Percentiles rank a stretch among this genome's conserved stretches.
Conservation (phyloP, 768 basidiomycete genomes). For the Strobilomyces dryophilus region DNA sequence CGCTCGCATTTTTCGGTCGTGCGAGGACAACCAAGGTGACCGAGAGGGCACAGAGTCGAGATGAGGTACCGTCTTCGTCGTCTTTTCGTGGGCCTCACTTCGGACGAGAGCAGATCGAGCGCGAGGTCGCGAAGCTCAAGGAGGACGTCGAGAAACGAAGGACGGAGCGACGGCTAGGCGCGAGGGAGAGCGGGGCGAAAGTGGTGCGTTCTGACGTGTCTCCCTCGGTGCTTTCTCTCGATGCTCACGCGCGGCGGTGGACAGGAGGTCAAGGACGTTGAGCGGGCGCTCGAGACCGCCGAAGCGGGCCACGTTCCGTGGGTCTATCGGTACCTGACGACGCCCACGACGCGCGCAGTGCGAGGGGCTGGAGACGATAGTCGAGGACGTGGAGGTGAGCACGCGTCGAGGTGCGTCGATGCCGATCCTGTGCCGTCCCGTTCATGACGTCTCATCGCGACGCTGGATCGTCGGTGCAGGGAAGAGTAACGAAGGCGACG, state of each 20-base stretch:
- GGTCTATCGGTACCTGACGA: too few relatives aligned
- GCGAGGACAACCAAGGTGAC: background rate
- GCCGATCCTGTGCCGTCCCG: background rate
- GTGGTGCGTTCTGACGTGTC: slow-evolving; percentile 6
- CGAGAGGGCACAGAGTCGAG: slow-evolving; percentile 1
- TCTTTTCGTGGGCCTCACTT: too few relatives aligned
- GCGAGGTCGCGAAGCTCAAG: slow-evolving; percentile 18
- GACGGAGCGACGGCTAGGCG: too few relatives aligned
- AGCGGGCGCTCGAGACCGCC: background rate
- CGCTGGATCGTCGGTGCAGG: too few relatives aligned
- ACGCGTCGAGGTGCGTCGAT: background rate
- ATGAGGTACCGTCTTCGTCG: slow-evolving; percentile 8
- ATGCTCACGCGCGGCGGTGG: background rate
- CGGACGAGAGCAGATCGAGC: slow-evolving; percentile 14
- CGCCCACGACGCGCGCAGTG: background rate
- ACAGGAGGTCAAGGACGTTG: slow-evolving; percentile 4
- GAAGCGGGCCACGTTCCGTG: background rate
- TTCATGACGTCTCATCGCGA: too few relatives aligned
- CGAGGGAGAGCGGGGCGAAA: background rate
- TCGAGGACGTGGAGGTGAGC: slow-evolving; percentile 5
- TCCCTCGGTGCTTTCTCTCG: background rate
- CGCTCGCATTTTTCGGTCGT: background rate
- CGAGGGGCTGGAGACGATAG: slow-evolving; percentile 5
- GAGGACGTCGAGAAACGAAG: slow-evolving; percentile 23
- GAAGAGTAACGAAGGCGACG: too few relatives aligned